Conservation (phyloP, 2,329 filamentous ascomycete genomes). For the Ceratocystis eucalypticola region DNA sequence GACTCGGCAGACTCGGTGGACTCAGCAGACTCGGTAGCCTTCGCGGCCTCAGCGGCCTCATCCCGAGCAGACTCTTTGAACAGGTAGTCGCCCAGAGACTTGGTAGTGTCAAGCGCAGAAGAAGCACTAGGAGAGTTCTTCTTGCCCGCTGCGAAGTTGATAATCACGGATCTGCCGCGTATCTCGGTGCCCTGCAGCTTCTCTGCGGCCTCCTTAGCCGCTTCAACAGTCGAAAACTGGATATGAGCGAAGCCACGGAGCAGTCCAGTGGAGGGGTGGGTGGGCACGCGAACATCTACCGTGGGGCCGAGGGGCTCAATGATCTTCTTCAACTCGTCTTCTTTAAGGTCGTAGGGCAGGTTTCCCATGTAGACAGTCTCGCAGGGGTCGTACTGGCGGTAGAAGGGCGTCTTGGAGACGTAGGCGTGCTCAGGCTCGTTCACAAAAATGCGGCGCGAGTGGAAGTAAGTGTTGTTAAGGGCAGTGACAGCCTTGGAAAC, state of each 20-base stretch:
- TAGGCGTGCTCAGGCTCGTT: conserved; percentile 8
- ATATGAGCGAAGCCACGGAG: conserved; percentile 74
- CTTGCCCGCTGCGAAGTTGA: conserved; percentile 44
- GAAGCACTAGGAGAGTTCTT: background rate
- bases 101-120: background rate
- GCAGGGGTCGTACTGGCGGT: background rate
- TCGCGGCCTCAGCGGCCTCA: background rate
- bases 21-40: background rate
- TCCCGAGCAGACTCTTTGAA: background rate
- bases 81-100: background rate
- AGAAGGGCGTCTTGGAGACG: conserved; percentile 4
- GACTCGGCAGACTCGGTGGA: too few species aligned
- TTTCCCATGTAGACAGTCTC: conserved; percentile 67
- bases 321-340: conserved; percentile 65
- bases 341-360: conserved; percentile 73
- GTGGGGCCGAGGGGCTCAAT: conserved; percentile 60
- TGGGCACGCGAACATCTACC: conserved; percentile 64
- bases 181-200: conserved; percentile 42
- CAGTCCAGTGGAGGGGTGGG: conserved; percentile 67
- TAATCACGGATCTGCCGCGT: conserved; percentile 50
- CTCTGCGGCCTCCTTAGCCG: conserved; percentile 47
- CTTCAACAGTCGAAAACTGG: conserved; percentile 57
- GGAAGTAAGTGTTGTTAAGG: conserved; percentile 18
- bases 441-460: conserved; percentile 17
- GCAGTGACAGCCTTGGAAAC: conserved; percentile 12